phyloP scores from a whole-genome alignment of 1,284 basidiomycete genomes.

The Vanrija humicola region DNA sequence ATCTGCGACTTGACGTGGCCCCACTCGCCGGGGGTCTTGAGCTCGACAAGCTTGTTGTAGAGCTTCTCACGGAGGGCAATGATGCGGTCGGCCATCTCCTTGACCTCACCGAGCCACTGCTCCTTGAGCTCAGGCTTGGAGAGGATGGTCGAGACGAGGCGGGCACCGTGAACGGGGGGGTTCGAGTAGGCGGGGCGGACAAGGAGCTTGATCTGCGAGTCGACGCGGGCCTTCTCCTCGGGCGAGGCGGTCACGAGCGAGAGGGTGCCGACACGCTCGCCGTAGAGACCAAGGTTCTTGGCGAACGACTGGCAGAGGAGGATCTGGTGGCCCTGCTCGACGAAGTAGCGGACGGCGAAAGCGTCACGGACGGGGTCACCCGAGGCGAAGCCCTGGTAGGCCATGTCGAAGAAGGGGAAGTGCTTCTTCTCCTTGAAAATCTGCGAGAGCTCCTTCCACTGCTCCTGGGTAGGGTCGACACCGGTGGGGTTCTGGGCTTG shows the following conservation, averaged over 20 bases:
- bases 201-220: slow-evolving; percentile 91
- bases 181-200: slow-evolving; percentile 98
- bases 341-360: slow-evolving; percentile 93
- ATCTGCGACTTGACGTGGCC: slow-evolving; percentile 95
- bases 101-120: slow-evolving; percentile 85
- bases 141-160: slow-evolving; percentile 79
- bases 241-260: slow-evolving; percentile 69
- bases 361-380: slow-evolving; percentile 85
- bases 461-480: slow-evolving; percentile 87
- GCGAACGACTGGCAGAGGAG: slow-evolving; percentile 92
- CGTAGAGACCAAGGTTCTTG: slow-evolving; percentile 99
- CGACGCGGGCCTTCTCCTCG: slow-evolving; percentile 81
- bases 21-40: slow-evolving; percentile 93
- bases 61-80: slow-evolving; percentile 89
- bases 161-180: slow-evolving; percentile 91
- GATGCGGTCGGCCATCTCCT: slow-evolving; percentile 93
- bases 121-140: slow-evolving; percentile 69
- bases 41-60: slow-evolving; percentile 72
- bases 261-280: slow-evolving; percentile 92
- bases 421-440: slow-evolving; percentile 64
- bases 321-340: slow-evolving; percentile 78
- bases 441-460: slow-evolving; percentile 90
- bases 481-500: slow-evolving; percentile 82
- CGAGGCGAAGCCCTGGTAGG: slow-evolving; percentile 93
- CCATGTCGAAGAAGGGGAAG: slow-evolving; percentile 62